Percentiles rank a stretch among this genome's conserved stretches.
Evolutionary conservation across 805 yeast species (phyloP).

Genomic region (Myxozyma neglecta): DNA sequence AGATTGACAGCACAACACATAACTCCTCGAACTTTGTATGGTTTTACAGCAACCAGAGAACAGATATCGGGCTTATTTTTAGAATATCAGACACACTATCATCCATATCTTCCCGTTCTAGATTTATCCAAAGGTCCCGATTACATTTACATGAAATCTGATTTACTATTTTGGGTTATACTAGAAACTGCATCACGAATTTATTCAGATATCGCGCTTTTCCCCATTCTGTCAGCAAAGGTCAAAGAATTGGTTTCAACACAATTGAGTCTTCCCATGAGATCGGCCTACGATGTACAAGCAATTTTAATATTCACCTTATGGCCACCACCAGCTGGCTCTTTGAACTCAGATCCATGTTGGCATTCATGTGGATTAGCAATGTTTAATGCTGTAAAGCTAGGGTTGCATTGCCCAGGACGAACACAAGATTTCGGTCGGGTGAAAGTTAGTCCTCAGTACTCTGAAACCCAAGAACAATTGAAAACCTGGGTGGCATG

Average conservation of each 20-base stretch:
- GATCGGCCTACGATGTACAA: slow-evolving; percentile 91
- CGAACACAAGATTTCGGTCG: slow-evolving; percentile 51
- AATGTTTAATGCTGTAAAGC: slow-evolving; percentile 84
- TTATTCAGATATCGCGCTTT: slow-evolving; percentile 41
- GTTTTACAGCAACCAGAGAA: slow-evolving; percentile 58
- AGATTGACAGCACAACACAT: not conserved
- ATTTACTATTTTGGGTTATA: slow-evolving; percentile 90
- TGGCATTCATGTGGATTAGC: slow-evolving; percentile 96
- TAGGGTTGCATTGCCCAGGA: slow-evolving; percentile 86
- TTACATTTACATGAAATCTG: slow-evolving; percentile 71
- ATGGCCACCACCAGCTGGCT: slow-evolving; percentile 96
- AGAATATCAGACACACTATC: slow-evolving; percentile 77
- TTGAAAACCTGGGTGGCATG: slow-evolving; percentile 91
- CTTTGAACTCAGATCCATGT: slow-evolving; percentile 90
- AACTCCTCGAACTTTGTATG: slow-evolving; percentile 69
- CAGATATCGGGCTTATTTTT: slow-evolving; percentile 61
- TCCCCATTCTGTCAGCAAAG: slow-evolving; percentile 14
- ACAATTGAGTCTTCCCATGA: slow-evolving; percentile 43
- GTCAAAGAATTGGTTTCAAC: slow-evolving; percentile 28
- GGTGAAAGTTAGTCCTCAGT: slow-evolving; percentile 43
- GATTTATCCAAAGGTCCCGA: slow-evolving; percentile 83
- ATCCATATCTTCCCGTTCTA: slow-evolving; percentile 83
- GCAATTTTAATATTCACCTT: slow-evolving; percentile 83
- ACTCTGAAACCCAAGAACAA: slow-evolving; percentile 62
- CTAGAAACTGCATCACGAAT: slow-evolving; percentile 82